These are phyloP conservation scores for Wickerhamia fluorescens DNA, from an alignment of 805 yeast genomes.

Conservation along the genomic window DNA sequence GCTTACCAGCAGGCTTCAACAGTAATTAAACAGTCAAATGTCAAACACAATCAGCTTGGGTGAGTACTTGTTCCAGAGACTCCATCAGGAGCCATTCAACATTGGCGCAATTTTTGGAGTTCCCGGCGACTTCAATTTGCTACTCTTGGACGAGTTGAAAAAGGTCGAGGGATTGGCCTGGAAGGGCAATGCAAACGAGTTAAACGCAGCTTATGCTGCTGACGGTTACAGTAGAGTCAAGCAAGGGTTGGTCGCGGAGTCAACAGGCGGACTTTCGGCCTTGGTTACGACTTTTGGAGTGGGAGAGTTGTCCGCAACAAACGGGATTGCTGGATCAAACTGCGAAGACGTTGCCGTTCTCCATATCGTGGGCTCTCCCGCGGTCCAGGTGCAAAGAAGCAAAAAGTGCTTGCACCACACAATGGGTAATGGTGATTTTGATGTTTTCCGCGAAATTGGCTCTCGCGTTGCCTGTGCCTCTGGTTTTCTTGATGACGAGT, in stretches of 20 bases:
- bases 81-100: slow-evolving; percentile 46
- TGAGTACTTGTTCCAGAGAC: slow-evolving; percentile 55
- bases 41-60: slow-evolving; percentile 27
- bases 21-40: no score
- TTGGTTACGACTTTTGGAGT: slow-evolving; percentile 76
- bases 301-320: slow-evolving; percentile 80
- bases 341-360: slow-evolving; percentile 75
- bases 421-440: slow-evolving; percentile 12
- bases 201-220: slow-evolving; percentile 84
- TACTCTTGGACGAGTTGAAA: slow-evolving; percentile 62
- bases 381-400: slow-evolving; percentile 10
- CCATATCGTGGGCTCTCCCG: slow-evolving; percentile 73
- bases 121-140: slow-evolving; percentile 72
- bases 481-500: slow-evolving; percentile 7
- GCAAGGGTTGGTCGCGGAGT: slow-evolving; percentile 4
- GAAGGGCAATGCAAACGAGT: slow-evolving; percentile 83
- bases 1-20: no score
- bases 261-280: slow-evolving; percentile 54
- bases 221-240: slow-evolving; percentile 71
- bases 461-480: slow-evolving; percentile 7
- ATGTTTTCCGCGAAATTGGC: slow-evolving; percentile 9
- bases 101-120: slow-evolving; percentile 58
- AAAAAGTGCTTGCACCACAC: slow-evolving; percentile 12
- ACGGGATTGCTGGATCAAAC: slow-evolving; percentile 76
- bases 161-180: slow-evolving; percentile 44